These are phyloP conservation scores for Pisolithus microcarpus DNA, from an alignment of 768 basidiomycete species.

Conservation along the genomic window DNA sequence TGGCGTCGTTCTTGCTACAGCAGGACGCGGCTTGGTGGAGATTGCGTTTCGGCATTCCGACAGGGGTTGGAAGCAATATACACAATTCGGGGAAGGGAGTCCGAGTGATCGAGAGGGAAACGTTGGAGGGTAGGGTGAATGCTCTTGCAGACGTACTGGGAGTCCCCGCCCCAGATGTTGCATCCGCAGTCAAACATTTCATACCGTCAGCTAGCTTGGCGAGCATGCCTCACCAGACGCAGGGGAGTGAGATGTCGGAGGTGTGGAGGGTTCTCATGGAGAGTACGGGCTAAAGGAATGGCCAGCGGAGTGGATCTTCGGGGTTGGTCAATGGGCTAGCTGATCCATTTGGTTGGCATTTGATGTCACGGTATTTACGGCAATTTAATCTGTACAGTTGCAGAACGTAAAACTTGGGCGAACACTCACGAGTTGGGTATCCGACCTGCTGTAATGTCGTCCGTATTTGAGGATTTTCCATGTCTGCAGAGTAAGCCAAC, in stretches of 20 bases:
- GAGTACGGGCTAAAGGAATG: slow-evolving; percentile 1
- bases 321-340: neutral
- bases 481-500: too few relatives aligned
- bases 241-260: slow-evolving; percentile 40
- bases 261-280: slow-evolving; percentile 30
- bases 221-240: slow-evolving; percentile 36
- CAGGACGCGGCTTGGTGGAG: slow-evolving; percentile 58
- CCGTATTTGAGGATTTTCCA: too few relatives aligned
- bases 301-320: neutral
- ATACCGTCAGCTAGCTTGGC: slow-evolving; percentile 57
- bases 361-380: too few relatives aligned
- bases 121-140: slow-evolving; percentile 50
- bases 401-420: too few relatives aligned
- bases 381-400: too few relatives aligned
- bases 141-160: slow-evolving; percentile 57
- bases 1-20: slow-evolving; percentile 32
- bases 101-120: slow-evolving; percentile 8
- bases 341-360: neutral
- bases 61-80: slow-evolving; percentile 3
- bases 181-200: slow-evolving; percentile 52
- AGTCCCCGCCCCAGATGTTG: slow-evolving; percentile 52
- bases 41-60: neutral
- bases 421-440: too few relatives aligned
- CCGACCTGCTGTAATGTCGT: too few relatives aligned
- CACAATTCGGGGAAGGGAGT: slow-evolving; percentile 2